Evolutionary conservation across 768 basidiomycete species (phyloP), one percentile per base, ranked within the genome.

Genomic region (Phylloporus scabripes): DNA sequence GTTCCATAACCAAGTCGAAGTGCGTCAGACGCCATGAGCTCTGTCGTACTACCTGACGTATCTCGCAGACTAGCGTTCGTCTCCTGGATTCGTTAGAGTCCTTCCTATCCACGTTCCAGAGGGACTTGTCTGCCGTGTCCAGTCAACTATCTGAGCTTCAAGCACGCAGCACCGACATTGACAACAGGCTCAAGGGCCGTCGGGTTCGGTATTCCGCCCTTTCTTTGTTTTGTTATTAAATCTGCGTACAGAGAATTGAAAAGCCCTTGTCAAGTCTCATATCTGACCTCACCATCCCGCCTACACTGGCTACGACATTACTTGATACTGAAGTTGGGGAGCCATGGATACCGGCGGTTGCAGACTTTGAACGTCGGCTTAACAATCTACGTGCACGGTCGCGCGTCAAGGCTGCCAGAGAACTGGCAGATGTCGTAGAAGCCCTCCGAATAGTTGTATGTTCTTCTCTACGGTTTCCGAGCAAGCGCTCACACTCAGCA

Each of bases 81-180:
- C 78, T 98, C 17, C 75, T 99, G 46, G 85, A 92, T 61, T 91
- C 91, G 1, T 76, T 99, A 3, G 86, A 96, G 56, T 76, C 82
- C 1, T 98, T 98, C 67, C 77, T 99, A 10, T 92, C 92, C 2
- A 96, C 90, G 0, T 99, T 99, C 61, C 95, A 97, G 68, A 86
- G 77, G 58, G 95, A 99, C 66, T 75, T 99, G 18, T 88, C 92
- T 5, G 85, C 86, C 1, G 96, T 98, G 9, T 97, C 96, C 2
- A 90, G 92, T 3, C 94, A 99, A 65, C 95, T 99, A 64, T 87
- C 91, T 1, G 92, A 97, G 54, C 75, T 99, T 20, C 96, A 98
- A 61, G 80, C 82, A 55, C 78, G 91, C 29, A 94, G 92, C 63
- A 87, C 88, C 56, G 87, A 87, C 36, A 96, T 98, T 15, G 96